Conservation (phyloP, 179 eudicot genomes). For the Beta lomatogona region DNA sequence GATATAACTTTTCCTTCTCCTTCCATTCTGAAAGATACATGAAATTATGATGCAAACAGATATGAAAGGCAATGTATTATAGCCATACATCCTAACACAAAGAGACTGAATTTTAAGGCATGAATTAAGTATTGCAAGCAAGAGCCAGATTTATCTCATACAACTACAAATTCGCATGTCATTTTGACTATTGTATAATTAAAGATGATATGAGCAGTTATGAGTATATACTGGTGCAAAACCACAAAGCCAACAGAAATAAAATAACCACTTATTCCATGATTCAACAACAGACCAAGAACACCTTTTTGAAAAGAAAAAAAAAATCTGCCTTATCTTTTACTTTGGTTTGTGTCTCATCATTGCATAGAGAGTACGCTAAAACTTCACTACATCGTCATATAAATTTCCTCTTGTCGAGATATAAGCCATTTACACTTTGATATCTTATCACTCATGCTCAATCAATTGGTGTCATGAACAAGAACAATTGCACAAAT, state of each 20-base stretch:
- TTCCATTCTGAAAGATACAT: constrained; percentile 37
- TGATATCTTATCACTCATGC: too few relatives aligned
- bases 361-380: too few relatives aligned
- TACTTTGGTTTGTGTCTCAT: too few relatives aligned
- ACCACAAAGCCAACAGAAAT: too few relatives aligned
- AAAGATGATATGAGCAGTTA: too few relatives aligned
- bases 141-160: not conserved
- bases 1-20: constrained; percentile 15
- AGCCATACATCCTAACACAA: not conserved
- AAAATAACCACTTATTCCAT: not conserved
- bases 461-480: too few relatives aligned
- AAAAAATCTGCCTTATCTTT: too few relatives aligned
- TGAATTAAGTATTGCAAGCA: not conserved
- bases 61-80: not conserved
- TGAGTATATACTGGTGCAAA: too few relatives aligned
- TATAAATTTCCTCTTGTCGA: too few relatives aligned
- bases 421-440: too few relatives aligned
- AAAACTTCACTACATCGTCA: too few relatives aligned
- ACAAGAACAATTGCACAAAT: too few relatives aligned
- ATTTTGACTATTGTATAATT: not conserved
- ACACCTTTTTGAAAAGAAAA: not conserved
- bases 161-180: not conserved
- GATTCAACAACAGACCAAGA: not conserved
- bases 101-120: not conserved
- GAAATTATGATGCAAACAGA: not conserved